Conservation (phyloP, 2,329 filamentous ascomycete genomes). For the Xylariomycetidae sp. region DNA sequence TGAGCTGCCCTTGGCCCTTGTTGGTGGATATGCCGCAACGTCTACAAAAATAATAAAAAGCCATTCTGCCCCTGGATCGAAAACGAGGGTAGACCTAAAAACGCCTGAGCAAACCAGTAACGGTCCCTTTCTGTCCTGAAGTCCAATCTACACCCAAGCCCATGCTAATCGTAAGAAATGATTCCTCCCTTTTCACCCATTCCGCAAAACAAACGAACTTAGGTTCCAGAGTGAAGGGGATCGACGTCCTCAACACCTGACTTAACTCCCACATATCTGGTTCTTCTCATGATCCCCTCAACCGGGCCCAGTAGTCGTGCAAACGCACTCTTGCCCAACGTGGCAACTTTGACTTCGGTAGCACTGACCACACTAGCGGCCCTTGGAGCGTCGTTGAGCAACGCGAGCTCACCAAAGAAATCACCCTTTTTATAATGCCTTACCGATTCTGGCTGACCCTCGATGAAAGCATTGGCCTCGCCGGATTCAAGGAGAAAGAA, state of each 20-base stretch:
- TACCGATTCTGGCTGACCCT: conserved; percentile 64
- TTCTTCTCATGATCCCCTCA: conserved; percentile 88
- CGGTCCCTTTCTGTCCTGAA: conserved; percentile 6
- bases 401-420: conserved; percentile 92
- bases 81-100: conserved; percentile 22
- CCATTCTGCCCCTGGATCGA: conserved; percentile 11
- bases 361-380: conserved; percentile 82
- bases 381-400: conserved; percentile 89
- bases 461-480: conserved; percentile 81
- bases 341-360: conserved; percentile 89
- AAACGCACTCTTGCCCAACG: conserved; percentile 89
- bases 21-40: no score
- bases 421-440: conserved; percentile 86
- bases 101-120: conserved; percentile 15
- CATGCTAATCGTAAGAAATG: no score
- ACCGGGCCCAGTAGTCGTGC: conserved; percentile 89
- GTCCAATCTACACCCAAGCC: conserved; percentile 5
- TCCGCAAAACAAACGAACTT: conserved; percentile 5
- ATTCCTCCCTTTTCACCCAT: no score
- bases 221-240: conserved; percentile 47
- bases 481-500: conserved; percentile 91
- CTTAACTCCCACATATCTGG: conserved; percentile 55
- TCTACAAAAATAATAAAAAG: no score
- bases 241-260: conserved; percentile 64
- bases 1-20: no score